A percentile compares a stretch with the other conserved stretches of the same genome.
These are phyloP conservation scores for Cyclocybe cylindracea DNA, from an alignment of 768 basidiomycete species.

Conservation along the genomic window DNA sequence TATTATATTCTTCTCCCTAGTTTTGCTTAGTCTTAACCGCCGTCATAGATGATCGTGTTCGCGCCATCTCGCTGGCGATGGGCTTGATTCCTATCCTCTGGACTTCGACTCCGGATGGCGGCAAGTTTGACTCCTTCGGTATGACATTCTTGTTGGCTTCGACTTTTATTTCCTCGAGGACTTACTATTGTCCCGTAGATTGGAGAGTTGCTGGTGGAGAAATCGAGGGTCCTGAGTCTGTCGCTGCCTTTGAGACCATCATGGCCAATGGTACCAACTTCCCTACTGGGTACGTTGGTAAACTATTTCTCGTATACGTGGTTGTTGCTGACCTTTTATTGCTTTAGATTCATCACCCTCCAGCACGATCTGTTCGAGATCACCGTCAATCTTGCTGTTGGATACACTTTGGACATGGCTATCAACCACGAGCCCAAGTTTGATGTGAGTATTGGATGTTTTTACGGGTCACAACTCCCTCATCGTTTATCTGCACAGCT, in stretches of 20 bases:
- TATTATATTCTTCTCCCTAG: conserved; percentile 16
- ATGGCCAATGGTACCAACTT: conserved; percentile 65
- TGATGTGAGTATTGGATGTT: conserved; percentile 41
- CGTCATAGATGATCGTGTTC: conserved; percentile 80
- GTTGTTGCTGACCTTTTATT: conserved; percentile 1
- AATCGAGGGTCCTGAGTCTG: conserved; percentile 66
- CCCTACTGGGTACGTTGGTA: conserved; percentile 48
- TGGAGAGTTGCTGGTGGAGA: conserved; percentile 85
- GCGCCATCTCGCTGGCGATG: conserved; percentile 89
- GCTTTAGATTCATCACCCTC: conserved; percentile 77
- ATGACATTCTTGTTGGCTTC: not conserved
- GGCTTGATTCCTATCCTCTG: conserved; percentile 89
- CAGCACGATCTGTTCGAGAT: conserved; percentile 85
- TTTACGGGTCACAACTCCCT: not conserved
- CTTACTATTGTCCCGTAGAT: conserved; percentile 45
- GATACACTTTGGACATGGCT: conserved; percentile 82
- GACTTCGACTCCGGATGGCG: conserved; percentile 62
- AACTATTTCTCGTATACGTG: conserved; percentile 14
- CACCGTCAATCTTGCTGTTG: conserved; percentile 88
- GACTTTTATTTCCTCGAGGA: conserved; percentile 51
- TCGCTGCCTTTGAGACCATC: conserved; percentile 72
- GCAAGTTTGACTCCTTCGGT: conserved; percentile 75
- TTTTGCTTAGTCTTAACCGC: not conserved
- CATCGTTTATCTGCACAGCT: conserved; percentile 37
- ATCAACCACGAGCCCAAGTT: conserved; percentile 64